phyloP scores from a whole-genome alignment of 1,284 basidiomycete species.

The Ganoderma lucidum region DNA sequence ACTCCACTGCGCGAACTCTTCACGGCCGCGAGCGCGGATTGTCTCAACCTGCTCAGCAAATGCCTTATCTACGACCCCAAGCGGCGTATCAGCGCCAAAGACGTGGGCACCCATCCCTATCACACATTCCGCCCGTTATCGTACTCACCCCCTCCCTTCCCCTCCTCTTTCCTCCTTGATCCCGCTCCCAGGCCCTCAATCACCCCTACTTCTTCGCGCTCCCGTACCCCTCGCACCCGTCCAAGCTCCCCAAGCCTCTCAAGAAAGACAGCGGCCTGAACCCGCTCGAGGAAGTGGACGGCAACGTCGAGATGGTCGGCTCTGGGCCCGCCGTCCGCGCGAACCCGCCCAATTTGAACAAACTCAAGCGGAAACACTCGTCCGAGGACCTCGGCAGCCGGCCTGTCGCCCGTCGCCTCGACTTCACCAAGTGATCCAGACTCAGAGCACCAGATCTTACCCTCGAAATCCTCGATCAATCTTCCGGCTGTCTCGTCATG shows the following conservation, averaged over 20 bases:
- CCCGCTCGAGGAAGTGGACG: conserved; percentile 78
- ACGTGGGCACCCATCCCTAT: conserved; percentile 55
- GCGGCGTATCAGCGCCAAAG: conserved; percentile 82
- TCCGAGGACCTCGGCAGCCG: conserved; percentile 48
- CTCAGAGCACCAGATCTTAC: no score
- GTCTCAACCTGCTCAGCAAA: conserved; percentile 84
- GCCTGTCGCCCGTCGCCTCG: conserved; percentile 55
- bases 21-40: conserved; percentile 89
- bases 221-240: conserved; percentile 84
- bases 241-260: conserved; percentile 82
- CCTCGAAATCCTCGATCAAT: not conserved
- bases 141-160: conserved; percentile 7
- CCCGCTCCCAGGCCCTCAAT: conserved; percentile 62
- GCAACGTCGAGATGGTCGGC: conserved; percentile 60
- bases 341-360: conserved; percentile 44
- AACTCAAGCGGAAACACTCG: conserved; percentile 58
- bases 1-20: conserved; percentile 87
- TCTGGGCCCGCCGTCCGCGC: conserved; percentile 49
- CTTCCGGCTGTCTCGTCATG: not conserved
- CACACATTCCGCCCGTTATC: not conserved
- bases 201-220: conserved; percentile 83
- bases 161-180: conserved; percentile 4
- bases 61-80: conserved; percentile 90
- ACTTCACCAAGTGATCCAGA: conserved; percentile 44
- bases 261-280: conserved; percentile 52